Evolutionary conservation across 495 filamentous ascomycete species (phyloP), one percentile per base, ranked within the genome.

Genomic region (Trichocladium antarcticum): DNA sequence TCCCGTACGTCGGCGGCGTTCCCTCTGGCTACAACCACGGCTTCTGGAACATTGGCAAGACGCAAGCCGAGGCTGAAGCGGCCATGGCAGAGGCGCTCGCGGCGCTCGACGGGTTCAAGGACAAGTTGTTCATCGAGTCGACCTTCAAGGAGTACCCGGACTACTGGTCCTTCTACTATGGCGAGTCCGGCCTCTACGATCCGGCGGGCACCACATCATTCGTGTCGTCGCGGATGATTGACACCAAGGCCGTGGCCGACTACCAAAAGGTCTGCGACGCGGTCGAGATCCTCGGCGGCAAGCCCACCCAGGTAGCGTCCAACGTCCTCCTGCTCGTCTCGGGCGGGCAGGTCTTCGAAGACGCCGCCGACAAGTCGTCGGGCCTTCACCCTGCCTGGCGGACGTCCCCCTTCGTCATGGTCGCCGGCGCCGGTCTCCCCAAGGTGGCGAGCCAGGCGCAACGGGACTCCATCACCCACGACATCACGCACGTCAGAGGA

Each of bases 161-260:
- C 42, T 52, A 52, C 42, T 52, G 49, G 49, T 34, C 36, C 12
- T 52, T 52, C 49, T 52, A 46, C 37, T 37, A 41, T 28, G 42
- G 22, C 27, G 43, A 52, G 37, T 45, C 42, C 20, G 49, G 42
- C 3, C 49, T 45, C 1, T 40, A 41, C 28, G 43, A 45, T 27
- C 42, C 49, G 3, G 28, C 31, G 10, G 49, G 49, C 27, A 6
- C 7, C 35, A 52, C 43, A 0, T 45, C 49, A 9, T 41, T 45
- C 11, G 14, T 47, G 1, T 36, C 36, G 0, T 52, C 49, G 2
- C 49, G 49, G 5, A 10, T 52, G 28, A 45, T 52, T 28, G 15
- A 40, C 24, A 2, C 15, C 14, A 7, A 46, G 36, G 43, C 42
- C 29, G 42, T 52, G 12, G 8, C 49, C 27, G 42, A 52, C 37